Evolutionary conservation across 768 basidiomycete genomes (phyloP), one percentile per base, ranked within the genome.

Genomic region (Flagelloscypha sp.): DNA sequence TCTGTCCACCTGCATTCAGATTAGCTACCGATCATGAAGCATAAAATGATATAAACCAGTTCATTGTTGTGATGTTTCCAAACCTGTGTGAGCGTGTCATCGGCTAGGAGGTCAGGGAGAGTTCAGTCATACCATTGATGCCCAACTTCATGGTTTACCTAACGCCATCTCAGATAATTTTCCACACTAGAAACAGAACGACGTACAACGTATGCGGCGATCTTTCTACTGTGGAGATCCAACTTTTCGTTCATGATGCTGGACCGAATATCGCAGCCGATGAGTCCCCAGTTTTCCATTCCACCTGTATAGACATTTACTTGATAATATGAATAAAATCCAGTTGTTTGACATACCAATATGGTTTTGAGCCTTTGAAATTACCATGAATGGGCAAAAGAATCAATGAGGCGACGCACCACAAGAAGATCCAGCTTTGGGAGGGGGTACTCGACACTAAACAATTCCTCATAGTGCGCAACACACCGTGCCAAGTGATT

Each of bases 241-340:
- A 79, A 48, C 29, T 73, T 70, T 8, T 62, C 59, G 37, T 65
- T 70, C 53, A 73, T 59, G 10, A n/a, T n/a, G n/a, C n/a, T n/a
- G 62, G 60, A 46, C 82, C 71, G 43, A 70, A 63, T 21, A 82
- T 57, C 49, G 74, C 79, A 8, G 70, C 72, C n/a, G 60, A 62
- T 2, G 78, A n/a, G n/a, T n/a, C n/a, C n/a, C 73, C 72, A 76
- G 50, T 77, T 79, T 53, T 82, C 79, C 79, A 79, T 78, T 6
- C 68, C 69, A 23, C 66, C 55, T 54, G 12, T 11, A 4, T 33
- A n/a, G n/a, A n/a, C n/a, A n/a, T n/a, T n/a, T n/a, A n/a, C n/a
- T n/a, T n/a, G n/a, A n/a, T n/a, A n/a, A 10, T 7, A 20, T 11
- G 28, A 43, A 20, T 13, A 42, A 22, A 6, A 27, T n/a, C 3